A percentile compares a stretch with the other conserved stretches of the same genome.
phyloP scores from a whole-genome alignment of 2,329 filamentous ascomycete genomes.

The Akanthomyces lecanii region DNA sequence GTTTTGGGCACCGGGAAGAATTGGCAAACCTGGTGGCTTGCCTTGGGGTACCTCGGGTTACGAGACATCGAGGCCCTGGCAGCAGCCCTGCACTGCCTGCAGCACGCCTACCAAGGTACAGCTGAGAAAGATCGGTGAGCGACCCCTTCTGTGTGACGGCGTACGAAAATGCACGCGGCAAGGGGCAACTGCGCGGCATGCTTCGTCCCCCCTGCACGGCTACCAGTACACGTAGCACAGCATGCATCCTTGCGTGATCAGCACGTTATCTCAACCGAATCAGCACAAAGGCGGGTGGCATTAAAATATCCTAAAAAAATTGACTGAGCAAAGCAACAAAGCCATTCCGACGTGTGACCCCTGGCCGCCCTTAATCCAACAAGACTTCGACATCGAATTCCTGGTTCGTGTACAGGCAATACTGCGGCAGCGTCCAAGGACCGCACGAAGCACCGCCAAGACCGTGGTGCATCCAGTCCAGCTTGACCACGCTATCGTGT shows the following conservation, averaged over 20 bases:
- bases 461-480: conserved; percentile 61
- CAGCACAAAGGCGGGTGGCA: not conserved
- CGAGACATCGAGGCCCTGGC: not conserved
- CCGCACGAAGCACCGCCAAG: conserved; percentile 60
- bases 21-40: not conserved
- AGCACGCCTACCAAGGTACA: not conserved
- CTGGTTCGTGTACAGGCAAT: conserved; percentile 38
- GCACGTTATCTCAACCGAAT: conserved; percentile 7
- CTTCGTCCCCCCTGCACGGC: not conserved
- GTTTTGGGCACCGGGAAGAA: not conserved
- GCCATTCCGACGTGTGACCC: too few relatives aligned
- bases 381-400: conserved; percentile 43
- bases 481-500: conserved; percentile 50
- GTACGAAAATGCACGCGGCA: not conserved
- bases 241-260: conserved; percentile 2
- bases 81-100: not conserved
- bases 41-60: not conserved
- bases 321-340: not conserved
- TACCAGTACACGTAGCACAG: not conserved
- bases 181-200: not conserved
- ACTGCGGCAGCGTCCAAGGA: conserved; percentile 47
- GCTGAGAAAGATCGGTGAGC: conserved; percentile 8
- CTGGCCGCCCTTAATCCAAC: conserved; percentile 32
- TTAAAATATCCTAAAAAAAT: not conserved
- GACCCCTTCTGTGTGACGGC: not conserved